Conservation (phyloP, 306 rosid genomes). For the Quercus parvula region DNA sequence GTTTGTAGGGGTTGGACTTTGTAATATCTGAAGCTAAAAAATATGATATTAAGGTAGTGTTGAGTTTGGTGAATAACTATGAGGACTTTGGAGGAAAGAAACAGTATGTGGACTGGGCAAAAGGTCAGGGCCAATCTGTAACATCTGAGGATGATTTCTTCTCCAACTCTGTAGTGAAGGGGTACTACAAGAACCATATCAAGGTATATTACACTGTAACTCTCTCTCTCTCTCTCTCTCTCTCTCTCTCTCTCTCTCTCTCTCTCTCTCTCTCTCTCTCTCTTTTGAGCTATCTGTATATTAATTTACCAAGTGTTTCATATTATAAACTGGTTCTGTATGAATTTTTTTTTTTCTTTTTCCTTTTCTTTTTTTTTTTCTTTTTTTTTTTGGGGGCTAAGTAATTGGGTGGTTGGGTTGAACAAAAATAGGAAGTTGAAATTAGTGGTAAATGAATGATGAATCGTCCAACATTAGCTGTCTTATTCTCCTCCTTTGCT, state of each 20-base stretch:
- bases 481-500: background rate
- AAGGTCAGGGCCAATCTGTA: slow-evolving; percentile 65
- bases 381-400: background rate
- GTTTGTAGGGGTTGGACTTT: slow-evolving; percentile 76
- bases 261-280: too few relatives aligned
- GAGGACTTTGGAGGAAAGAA: slow-evolving; percentile 77
- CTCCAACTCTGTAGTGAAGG: slow-evolving; percentile 62
- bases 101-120: slow-evolving; percentile 94
- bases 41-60: slow-evolving; percentile 66
- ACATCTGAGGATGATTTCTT: slow-evolving; percentile 80
- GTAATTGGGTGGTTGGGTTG: background rate
- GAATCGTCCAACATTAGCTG: background rate
- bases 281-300: background rate
- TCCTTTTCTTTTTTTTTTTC: background rate
- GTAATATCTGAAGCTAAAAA: slow-evolving; percentile 64
- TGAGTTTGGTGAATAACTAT: slow-evolving; percentile 88
- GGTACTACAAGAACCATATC: slow-evolving; percentile 79
- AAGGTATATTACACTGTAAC: slow-evolving; percentile 32
- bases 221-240: background rate
- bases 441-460: background rate
- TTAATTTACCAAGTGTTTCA: background rate
- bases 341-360: background rate
- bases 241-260: too few relatives aligned
- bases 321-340: background rate
- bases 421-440: background rate